These are phyloP conservation scores for Panicum hallii DNA, from an alignment of 202 grass and related monocot genomes.

Conservation along the genomic window DNA sequence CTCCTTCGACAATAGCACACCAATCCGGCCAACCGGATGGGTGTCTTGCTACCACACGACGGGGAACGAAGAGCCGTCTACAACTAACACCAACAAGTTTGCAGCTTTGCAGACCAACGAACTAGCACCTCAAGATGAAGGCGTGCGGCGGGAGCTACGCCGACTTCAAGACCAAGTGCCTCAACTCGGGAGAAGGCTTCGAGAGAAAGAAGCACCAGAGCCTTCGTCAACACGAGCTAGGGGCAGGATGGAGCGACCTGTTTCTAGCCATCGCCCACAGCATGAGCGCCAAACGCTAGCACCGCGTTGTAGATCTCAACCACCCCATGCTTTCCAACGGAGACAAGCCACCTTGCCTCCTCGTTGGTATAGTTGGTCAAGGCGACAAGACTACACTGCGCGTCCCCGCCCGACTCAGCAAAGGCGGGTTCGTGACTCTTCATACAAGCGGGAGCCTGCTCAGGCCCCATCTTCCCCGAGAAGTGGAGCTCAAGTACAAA, in stretches of 20 bases:
- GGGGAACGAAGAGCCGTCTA: accelerated
- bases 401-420: not conserved
- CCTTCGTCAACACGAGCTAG: not conserved
- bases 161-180: not conserved
- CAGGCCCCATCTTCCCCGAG: not conserved
- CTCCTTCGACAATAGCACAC: too few relatives aligned
- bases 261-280: not conserved
- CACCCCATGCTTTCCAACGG: not conserved
- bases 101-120: accelerated
- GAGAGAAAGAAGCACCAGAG: accelerated
- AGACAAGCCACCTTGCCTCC: too few relatives aligned
- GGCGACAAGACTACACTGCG: not conserved
- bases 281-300: not conserved
- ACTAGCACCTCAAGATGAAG: not conserved
- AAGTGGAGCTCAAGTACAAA: too few relatives aligned
- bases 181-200: not conserved
- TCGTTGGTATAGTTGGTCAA: not conserved
- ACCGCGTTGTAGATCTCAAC: not conserved
- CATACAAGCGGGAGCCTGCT: accelerated
- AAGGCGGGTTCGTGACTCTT: accelerated
- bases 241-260: accelerated
- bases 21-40: too few relatives aligned
- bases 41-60: too few relatives aligned
- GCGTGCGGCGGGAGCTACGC: not conserved
- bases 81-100: not conserved